Conservation (phyloP, 1,284 basidiomycete species). For the Marasmius oreades region DNA sequence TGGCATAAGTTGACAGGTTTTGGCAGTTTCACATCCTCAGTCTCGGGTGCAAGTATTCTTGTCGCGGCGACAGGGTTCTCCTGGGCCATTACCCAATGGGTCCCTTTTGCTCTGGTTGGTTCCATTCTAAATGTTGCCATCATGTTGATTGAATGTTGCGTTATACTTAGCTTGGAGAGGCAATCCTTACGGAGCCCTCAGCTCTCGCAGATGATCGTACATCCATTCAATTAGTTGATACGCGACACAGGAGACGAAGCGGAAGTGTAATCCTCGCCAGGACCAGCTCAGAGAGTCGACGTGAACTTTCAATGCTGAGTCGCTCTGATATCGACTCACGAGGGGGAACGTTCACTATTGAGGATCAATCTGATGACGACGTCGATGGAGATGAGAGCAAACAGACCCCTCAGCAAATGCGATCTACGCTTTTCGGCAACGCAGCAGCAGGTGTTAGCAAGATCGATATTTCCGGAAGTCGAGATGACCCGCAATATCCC, state of each 20-base stretch:
- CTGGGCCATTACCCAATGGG: constrained; percentile 81
- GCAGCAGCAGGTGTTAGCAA: constrained; percentile 42
- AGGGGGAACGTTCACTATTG: constrained; percentile 4
- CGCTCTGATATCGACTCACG: background rate
- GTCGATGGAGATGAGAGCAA: constrained; percentile 6
- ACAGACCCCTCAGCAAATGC: constrained; percentile 12
- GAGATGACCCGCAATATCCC: constrained; percentile 19
- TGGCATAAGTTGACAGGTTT: constrained; percentile 1
- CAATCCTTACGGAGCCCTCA: constrained; percentile 56
- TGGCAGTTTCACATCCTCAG: constrained; percentile 59
- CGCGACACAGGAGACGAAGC: constrained; percentile 20
- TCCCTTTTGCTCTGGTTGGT: constrained; percentile 70
- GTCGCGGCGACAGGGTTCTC: constrained; percentile 70
- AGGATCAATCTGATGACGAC: constrained; percentile 13
- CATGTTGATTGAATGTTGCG: background rate
- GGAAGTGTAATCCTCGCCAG: background rate
- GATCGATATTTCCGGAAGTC: constrained; percentile 22
- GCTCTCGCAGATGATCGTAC: constrained; percentile 36
- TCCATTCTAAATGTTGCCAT: background rate
- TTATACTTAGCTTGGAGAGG: constrained; percentile 58
- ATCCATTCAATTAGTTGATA: constrained; percentile 53
- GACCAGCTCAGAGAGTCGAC: background rate
- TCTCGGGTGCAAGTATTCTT: constrained; percentile 60
- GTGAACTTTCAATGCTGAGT: background rate
- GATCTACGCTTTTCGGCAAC: constrained; percentile 37